These are phyloP conservation scores for Fusarium sp. DNA, from an alignment of 2,329 filamentous ascomycete genomes.

Conservation along the genomic window DNA sequence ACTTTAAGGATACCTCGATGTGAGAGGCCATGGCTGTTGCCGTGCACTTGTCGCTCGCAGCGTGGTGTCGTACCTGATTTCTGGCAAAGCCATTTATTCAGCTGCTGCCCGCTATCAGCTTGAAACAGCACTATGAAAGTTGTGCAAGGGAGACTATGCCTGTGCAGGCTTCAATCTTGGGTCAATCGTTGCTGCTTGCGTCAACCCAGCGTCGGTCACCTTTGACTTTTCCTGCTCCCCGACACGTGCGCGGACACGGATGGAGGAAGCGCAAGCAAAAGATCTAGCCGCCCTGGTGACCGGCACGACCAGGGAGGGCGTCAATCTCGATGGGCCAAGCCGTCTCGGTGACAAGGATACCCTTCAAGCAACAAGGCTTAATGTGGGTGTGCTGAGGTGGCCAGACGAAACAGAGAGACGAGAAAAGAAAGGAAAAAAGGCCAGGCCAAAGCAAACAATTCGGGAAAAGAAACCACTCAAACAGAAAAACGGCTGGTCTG, in stretches of 20 bases:
- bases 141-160: slow-evolving; percentile 11
- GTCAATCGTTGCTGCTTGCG: slow-evolving; percentile 34
- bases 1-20: background rate
- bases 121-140: slow-evolving; percentile 21
- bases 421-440: background rate
- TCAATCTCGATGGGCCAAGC: slow-evolving; percentile 28
- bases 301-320: slow-evolving; percentile 17
- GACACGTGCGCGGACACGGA: slow-evolving; percentile 24
- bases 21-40: background rate
- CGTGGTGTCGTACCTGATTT: slow-evolving; percentile 10
- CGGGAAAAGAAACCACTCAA: background rate
- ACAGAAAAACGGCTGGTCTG: background rate
- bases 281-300: slow-evolving; percentile 32
- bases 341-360: slow-evolving; percentile 20
- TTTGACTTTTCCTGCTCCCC: slow-evolving; percentile 11
- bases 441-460: background rate
- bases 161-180: slow-evolving; percentile 17
- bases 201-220: slow-evolving; percentile 8
- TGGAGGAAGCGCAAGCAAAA: slow-evolving; percentile 17
- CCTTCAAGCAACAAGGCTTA: background rate
- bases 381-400: background rate
- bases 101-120: slow-evolving; percentile 10
- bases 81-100: background rate
- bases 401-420: background rate
- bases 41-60: background rate